Evolutionary conservation across 768 basidiomycete species (phyloP).

Genomic region (Rhizopogon vesiculosus): DNA sequence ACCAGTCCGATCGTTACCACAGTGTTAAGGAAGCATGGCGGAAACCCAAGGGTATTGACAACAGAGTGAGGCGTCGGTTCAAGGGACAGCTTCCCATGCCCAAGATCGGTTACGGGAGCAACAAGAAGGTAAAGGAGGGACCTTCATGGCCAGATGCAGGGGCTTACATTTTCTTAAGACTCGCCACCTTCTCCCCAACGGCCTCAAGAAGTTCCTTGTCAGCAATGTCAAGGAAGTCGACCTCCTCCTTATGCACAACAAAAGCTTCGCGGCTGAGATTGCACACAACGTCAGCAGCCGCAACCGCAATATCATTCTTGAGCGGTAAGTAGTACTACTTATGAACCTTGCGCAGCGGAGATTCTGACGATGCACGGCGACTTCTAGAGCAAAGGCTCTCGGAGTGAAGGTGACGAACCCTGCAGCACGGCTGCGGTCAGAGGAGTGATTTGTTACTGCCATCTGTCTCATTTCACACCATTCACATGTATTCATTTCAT

Average conservation of each 20-base stretch:
- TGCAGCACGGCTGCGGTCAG: conserved; percentile 88
- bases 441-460: conserved; percentile 61
- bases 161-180: conserved; percentile 44
- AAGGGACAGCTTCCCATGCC: conserved; percentile 97
- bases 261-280: conserved; percentile 92
- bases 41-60: conserved; percentile 99
- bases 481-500: conserved; percentile 49
- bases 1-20: conserved; percentile 98
- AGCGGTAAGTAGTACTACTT: conserved; percentile 51
- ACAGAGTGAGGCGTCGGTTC: conserved; percentile 92
- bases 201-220: conserved; percentile 93
- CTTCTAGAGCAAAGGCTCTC: conserved; percentile 70
- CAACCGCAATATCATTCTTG: conserved; percentile 88
- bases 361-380: conserved; percentile 4
- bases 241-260: conserved; percentile 97
- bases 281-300: conserved; percentile 95
- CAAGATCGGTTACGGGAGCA: conserved; percentile 79
- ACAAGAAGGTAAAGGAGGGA: conserved; percentile 62
- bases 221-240: conserved; percentile 93
- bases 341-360: background rate
- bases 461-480: conserved; percentile 32
- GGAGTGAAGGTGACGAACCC: conserved; percentile 94
- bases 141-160: background rate
- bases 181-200: conserved; percentile 92
- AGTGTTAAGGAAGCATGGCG: conserved; percentile 98